Evolutionary conservation across 176 grass and related monocot genomes (phyloP), one percentile per base, ranked within the genome.

Genomic region (Oryza longistaminata): DNA sequence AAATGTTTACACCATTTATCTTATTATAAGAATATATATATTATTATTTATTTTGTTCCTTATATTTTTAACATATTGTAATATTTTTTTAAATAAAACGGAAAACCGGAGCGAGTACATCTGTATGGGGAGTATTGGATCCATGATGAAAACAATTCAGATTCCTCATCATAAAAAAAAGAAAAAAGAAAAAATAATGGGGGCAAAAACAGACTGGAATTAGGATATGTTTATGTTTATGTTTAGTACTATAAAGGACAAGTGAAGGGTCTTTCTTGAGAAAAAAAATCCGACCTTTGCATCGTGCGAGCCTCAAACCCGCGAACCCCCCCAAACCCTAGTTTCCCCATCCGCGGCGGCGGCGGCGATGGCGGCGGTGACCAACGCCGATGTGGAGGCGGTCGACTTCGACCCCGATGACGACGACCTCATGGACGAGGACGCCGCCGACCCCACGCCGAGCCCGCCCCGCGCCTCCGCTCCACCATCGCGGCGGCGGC

Each of bases 391-490:
- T 12, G 89, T 90, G 35, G 96, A 98, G 82, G 91, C 85, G 69
- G 93, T 98, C 25, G 96, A 98, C 64, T 98, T 93, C 85, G 90
- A 98, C 79, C 80, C 90, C 9, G 96, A 98, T 34, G 93, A 95
- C 34, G 96, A 98, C 29, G 96, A 98, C 77, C 93, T 98, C 62
- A 95, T 95, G 93, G 96, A 98, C 85, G 96, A 95, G 85, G 93
- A 98, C 3, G 85, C 46, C 19, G 67, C 65, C 61, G 92, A 94
- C 9, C 90, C 87, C 27, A 58, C 72, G 11, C 88, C 75, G 22
- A 74, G 6, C 83, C 76, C 27, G 90, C 69, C 3, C 82, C 79
- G 70, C 93, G 86, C 75, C 86, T 97, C 79, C 90, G 95, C 15
- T 97, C 95, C 69, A 83, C 95, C 85, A 91, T 95, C 83, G 88